Evolutionary conservation across 176 grass and related monocot species (phyloP).

Genomic region (Pontederia paniculata): DNA sequence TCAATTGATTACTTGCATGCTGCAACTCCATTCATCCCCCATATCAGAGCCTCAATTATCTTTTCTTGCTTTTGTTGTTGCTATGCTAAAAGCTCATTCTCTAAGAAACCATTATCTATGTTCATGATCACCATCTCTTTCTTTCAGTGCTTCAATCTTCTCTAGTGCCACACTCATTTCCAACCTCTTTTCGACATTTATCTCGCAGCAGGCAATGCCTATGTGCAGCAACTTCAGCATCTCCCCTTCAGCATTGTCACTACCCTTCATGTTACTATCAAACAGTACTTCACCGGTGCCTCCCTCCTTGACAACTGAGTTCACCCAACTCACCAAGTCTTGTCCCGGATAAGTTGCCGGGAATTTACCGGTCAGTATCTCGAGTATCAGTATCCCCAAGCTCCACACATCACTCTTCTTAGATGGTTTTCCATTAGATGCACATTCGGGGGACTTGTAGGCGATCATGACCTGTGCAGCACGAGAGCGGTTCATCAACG

Average conservation of each 20-base stretch:
- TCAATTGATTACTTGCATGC: no score
- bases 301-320: conserved; percentile 60
- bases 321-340: conserved; percentile 71
- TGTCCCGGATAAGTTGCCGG: conserved; percentile 48
- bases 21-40: no score
- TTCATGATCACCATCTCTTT: conserved; percentile 31
- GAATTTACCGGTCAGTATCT: conserved; percentile 75
- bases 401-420: conserved; percentile 93
- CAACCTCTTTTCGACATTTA: conserved; percentile 35
- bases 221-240: conserved; percentile 82
- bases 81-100: no score
- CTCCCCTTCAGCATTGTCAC: conserved; percentile 42
- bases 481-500: conserved; percentile 41
- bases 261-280: conserved; percentile 45
- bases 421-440: conserved; percentile 24
- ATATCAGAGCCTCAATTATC: no score
- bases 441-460: conserved; percentile 87
- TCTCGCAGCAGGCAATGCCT: conserved; percentile 66
- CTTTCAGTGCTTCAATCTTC: conserved; percentile 57
- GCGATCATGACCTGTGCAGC: conserved; percentile 78
- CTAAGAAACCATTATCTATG: conserved; percentile 3
- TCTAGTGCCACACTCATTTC: conserved; percentile 36
- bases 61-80: no score
- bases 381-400: conserved; percentile 69
- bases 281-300: conserved; percentile 64